A percentile compares a stretch with the other conserved stretches of the same genome.
phyloP scores from a whole-genome alignment of 805 yeast genomes.

The Candida lessepsii region DNA sequence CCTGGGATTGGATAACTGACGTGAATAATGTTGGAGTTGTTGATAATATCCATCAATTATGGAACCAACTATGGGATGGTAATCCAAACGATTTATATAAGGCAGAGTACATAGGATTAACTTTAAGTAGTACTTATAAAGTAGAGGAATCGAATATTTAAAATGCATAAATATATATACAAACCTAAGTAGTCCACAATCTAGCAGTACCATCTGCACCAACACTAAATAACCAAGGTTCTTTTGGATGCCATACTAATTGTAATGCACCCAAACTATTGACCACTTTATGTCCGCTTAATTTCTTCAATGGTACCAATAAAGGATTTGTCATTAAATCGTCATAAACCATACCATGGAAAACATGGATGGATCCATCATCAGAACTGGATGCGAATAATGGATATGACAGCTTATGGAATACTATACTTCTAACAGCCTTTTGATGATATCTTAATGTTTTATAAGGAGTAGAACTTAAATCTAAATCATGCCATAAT shows the following conservation, averaged over 20 bases:
- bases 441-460: constrained; percentile 91
- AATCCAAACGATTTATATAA: constrained; percentile 23
- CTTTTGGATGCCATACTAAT: constrained; percentile 94
- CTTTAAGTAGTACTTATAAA: constrained; percentile 1
- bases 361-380: constrained; percentile 88
- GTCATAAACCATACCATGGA: constrained; percentile 96
- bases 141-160: constrained; percentile 1
- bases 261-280: constrained; percentile 84
- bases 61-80: constrained; percentile 23
- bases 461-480: constrained; percentile 87
- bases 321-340: constrained; percentile 93
- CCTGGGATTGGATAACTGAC: constrained; percentile 34
- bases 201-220: constrained; percentile 97
- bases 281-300: constrained; percentile 82
- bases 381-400: constrained; percentile 93
- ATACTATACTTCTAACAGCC: constrained; percentile 85
- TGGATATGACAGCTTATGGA: constrained; percentile 84
- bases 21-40: constrained; percentile 40
- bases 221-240: constrained; percentile 96
- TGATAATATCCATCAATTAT: constrained; percentile 30
- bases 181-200: constrained; percentile 80
- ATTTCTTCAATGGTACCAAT: constrained; percentile 91
- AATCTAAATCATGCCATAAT: constrained; percentile 95
- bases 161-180: constrained; percentile 4
- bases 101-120: constrained; percentile 21